Percentiles rank a stretch among this genome's conserved stretches.
Conservation (phyloP, 169 alveolate genomes). For the Haemoproteus tartakovskyi region DNA sequence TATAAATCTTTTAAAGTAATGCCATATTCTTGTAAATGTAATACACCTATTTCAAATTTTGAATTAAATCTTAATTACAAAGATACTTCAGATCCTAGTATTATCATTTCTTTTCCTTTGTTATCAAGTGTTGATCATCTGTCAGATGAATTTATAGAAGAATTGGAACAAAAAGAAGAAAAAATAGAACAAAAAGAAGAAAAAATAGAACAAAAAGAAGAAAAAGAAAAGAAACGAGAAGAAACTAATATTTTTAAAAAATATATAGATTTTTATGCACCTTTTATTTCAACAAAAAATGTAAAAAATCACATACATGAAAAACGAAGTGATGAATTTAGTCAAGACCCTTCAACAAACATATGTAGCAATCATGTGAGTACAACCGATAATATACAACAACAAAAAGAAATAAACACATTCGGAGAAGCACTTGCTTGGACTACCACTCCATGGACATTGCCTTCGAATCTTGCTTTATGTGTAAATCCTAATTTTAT, state of each 20-base stretch:
- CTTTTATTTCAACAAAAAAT: no score
- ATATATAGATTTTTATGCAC: no score
- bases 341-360: no score
- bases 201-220: no score
- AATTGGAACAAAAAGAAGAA: not conserved
- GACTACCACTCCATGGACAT: slow-evolving; percentile 99
- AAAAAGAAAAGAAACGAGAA: no score
- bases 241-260: no score
- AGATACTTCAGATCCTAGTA: slow-evolving; percentile 95
- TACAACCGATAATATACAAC: not conserved
- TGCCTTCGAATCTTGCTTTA: slow-evolving; percentile 96
- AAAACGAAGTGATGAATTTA: no score
- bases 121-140: slow-evolving; percentile 1
- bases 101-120: slow-evolving; percentile 91
- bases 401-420: not conserved
- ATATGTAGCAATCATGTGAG: no score
- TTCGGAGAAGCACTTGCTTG: slow-evolving; percentile 86
- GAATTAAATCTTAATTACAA: slow-evolving; percentile 96
- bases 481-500: slow-evolving; percentile 91
- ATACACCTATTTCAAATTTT: slow-evolving; percentile 96
- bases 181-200: slow-evolving; percentile 4
- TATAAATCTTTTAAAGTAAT: slow-evolving; percentile 96
- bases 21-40: slow-evolving; percentile 98
- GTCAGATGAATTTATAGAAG: no score
- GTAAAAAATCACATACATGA: no score